Evolutionary conservation across 2,329 filamentous ascomycete species (phyloP).

Genomic region (Talaromyces sp.): DNA sequence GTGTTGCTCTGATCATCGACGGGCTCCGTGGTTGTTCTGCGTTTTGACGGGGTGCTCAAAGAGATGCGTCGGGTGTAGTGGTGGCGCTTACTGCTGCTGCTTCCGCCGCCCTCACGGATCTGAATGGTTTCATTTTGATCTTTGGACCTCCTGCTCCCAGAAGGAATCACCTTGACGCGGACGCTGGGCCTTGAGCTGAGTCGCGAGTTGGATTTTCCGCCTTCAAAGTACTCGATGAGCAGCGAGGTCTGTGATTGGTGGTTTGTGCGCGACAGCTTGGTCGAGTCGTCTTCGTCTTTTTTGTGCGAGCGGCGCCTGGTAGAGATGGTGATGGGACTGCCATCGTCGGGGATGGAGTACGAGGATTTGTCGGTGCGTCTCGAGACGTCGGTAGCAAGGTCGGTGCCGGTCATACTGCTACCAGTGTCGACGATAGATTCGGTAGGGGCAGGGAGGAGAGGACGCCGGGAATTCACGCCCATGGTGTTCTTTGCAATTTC

Average conservation of each 20-base stretch:
- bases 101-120: slow-evolving; percentile 75
- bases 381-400: slow-evolving; percentile 46
- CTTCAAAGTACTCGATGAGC: slow-evolving; percentile 93
- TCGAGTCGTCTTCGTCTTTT: slow-evolving; percentile 53
- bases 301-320: slow-evolving; percentile 45
- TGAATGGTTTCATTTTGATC: slow-evolving; percentile 68
- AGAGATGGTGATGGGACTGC: slow-evolving; percentile 81
- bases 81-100: slow-evolving; percentile 46
- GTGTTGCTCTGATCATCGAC: slow-evolving; percentile 60
- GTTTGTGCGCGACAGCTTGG: slow-evolving; percentile 46
- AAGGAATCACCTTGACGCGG: slow-evolving; percentile 72
- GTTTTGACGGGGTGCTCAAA: slow-evolving; percentile 42
- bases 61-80: slow-evolving; percentile 61
- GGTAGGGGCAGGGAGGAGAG: slow-evolving; percentile 44
- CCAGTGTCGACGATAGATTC: slow-evolving; percentile 44
- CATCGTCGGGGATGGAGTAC: slow-evolving; percentile 47
- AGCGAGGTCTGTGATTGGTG: slow-evolving; percentile 77
- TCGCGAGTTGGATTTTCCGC: slow-evolving; percentile 52
- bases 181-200: slow-evolving; percentile 74
- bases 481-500: slow-evolving; percentile 26
- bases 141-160: slow-evolving; percentile 51
- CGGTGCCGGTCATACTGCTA: slow-evolving; percentile 40
- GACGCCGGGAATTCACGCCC: slow-evolving; percentile 45
- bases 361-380: slow-evolving; percentile 46
- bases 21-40: slow-evolving; percentile 28